Base-by-base conservation (phyloP, 2,329 filamentous ascomycete genomes). In the Venturia aucupariae region DNA sequence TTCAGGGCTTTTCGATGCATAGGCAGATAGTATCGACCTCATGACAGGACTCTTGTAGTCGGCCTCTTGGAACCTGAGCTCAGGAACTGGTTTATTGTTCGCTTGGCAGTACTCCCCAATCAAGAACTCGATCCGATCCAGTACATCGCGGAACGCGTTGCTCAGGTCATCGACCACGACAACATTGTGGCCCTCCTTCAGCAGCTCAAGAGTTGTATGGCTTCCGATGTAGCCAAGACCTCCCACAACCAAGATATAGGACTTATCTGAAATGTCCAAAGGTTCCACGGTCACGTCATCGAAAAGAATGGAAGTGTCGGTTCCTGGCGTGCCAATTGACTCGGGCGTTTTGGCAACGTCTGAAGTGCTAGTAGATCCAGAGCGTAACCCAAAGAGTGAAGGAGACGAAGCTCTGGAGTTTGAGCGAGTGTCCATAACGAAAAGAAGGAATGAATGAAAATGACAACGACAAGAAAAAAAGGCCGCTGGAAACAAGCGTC, bases 151-250 rank as follows among this genome's bases (percentile, higher is more conserved):
- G 62, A 74, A 77, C 3, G 75, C 74, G 70, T 84, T 84, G 70
- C 75, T 76, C 55, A 78, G 67, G 66, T 79, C 73, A 66, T 79
- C 77, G 60, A 78, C 71, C 17, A 78, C 71, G 65, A 84, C 76
- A 38, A 84, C 81, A 67, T 81, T 82, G 72, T 82, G 78, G 27
- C 81, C 80, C 42, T 77, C 78, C 66, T 83, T 81, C 66, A 84
- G 75, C 35, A 84, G 73, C 69, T 84, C 81, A 0, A 84, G 73
- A 0, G 79, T 77, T 0, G 82, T 84, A 70, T 84, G 82, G 2
- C 81, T 83, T 38, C 82, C 82, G 64, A 84, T 84, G 70, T 81
- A 84, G 5, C 81, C 81, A 15, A 82, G 76, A 17, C 81, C 81
- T 30, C 81, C 81, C 42, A 82, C 79, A 30, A 84, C 81, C 68